Base-by-base conservation (phyloP, 352 stramenopile species). In the Globisporangium irregulare region DNA sequence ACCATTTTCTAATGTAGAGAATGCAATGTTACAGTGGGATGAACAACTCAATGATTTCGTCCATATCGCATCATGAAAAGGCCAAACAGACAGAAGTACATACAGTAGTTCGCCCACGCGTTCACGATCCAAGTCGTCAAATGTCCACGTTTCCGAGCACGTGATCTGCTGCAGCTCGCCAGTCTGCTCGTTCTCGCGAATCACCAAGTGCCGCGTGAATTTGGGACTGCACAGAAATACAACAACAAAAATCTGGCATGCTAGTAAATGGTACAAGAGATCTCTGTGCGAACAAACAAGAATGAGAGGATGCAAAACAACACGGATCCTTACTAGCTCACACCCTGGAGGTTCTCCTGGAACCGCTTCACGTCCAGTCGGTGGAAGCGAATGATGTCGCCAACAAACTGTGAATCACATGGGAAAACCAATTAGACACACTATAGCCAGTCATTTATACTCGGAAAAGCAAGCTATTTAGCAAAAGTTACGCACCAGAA, bases 321-420 rank as follows among this genome's bases (percentile, higher is more conserved):
- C 36, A 43, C 48, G 32, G 36, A 12, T 29, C 70, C 82, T 57
- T 74, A 93, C 85, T 65, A 67, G 59, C 73, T 73, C 18, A 92
- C 55, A 5, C 84, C 86, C 71, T 94, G 86, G 5, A 86, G 72
- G 32, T 67, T 78, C 38, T 84, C 75, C 36, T 82, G 71, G 54
- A 85, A 91, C 9, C 78, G 73, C 50, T 92, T 88, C 48, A 94
- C 83, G n/a, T 77, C 71, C 1, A 92, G 69, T 54, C 87, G 85
- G 73, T 94, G 86, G 69, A 94, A 91, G 6, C 86, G 86, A 65
- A 94, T 84, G 48, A 94, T 75, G 58, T 94, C 86, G 46, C 86
- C 86, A 25, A 90, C 80, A 46, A 79, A 81, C 86, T 94, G 43
- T 18, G 15, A 20, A 24, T n/a, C 41, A 48, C 5, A 24, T n/a